Percentiles rank a stretch among this genome's conserved stretches.
Evolutionary conservation across 192 early-diverging fungal genomes (phyloP).

Genomic region (Dissophora ornata): DNA sequence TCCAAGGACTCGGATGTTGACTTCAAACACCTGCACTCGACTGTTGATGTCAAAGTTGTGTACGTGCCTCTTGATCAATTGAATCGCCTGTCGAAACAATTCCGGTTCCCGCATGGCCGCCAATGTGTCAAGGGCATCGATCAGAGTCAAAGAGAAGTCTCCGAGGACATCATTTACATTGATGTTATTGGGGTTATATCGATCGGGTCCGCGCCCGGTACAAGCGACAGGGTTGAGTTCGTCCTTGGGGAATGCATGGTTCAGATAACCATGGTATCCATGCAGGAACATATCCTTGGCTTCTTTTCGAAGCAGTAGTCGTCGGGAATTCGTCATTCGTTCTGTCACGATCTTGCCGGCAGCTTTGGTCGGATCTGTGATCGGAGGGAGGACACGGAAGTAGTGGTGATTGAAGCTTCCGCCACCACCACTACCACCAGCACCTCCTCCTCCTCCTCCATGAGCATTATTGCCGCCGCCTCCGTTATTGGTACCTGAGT

Average conservation of each 20-base stretch:
- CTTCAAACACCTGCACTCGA: constrained; percentile 95
- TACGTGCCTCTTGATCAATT: constrained; percentile 70
- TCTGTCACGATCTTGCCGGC: constrained; percentile 39
- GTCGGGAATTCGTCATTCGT: constrained; percentile 35
- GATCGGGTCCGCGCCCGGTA: constrained; percentile 77
- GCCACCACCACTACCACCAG: neutral
- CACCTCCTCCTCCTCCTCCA: neutral
- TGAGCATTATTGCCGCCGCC: constrained; percentile 11
- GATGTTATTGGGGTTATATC: constrained; percentile 66
- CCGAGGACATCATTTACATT: constrained; percentile 95
- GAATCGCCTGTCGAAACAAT: constrained; percentile 54
- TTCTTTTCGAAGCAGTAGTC: constrained; percentile 46
- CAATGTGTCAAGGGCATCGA: constrained; percentile 91
- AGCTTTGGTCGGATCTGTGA: constrained; percentile 9
- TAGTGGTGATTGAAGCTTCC: constrained; percentile 23
- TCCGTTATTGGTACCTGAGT: neutral
- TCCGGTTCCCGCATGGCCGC: constrained; percentile 61
- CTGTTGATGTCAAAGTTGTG: constrained; percentile 85
- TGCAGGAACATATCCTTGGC: constrained; percentile 79
- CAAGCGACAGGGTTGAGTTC: constrained; percentile 92
- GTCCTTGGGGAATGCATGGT: constrained; percentile 89
- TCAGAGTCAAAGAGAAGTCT: constrained; percentile 91
- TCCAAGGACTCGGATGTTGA: constrained; percentile 91
- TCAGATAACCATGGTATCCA: constrained; percentile 83
- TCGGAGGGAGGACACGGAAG: constrained; percentile 22